Evolutionary conservation across 2,329 filamentous ascomycete genomes (phyloP).

Genomic region (Zymoseptoria crescenta): DNA sequence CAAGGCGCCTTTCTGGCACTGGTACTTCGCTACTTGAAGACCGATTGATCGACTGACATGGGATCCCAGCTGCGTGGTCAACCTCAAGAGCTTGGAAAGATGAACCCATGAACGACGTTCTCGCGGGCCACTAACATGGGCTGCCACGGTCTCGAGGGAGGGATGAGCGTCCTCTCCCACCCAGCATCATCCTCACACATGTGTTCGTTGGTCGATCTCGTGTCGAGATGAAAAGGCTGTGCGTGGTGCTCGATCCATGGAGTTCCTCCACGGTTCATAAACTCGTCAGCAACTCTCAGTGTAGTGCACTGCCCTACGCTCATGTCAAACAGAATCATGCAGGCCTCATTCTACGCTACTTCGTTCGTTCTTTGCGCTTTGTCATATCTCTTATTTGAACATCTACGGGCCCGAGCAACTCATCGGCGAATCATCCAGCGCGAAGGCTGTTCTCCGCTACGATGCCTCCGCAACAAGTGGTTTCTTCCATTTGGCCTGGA

Average conservation of each 20-base stretch:
- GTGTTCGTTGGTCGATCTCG: not conserved
- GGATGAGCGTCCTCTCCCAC: not conserved
- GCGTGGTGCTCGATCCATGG: not conserved
- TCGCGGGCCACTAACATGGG: not conserved
- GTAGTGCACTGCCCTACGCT: not conserved
- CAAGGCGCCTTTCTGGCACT: too few relatives aligned
- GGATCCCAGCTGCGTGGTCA: too few relatives aligned
- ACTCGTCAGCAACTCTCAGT: not conserved
- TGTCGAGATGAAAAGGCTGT: not conserved
- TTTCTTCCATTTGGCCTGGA: conserved; percentile 3
- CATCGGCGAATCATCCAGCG: not conserved
- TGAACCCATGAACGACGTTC: too few relatives aligned
- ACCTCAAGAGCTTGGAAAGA: too few relatives aligned
- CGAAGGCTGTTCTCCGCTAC: not conserved
- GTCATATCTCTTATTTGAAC: not conserved
- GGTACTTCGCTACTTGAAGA: too few relatives aligned
- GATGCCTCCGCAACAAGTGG: conserved; percentile 4
- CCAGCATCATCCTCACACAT: not conserved
- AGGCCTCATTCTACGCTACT: not conserved
- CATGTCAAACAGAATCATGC: not conserved
- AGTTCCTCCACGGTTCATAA: not conserved
- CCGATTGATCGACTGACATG: too few relatives aligned
- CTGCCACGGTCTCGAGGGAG: not conserved
- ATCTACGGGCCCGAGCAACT: not conserved
- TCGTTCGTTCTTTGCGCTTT: not conserved